Conservation (phyloP, 768 basidiomycete genomes). For the Tricholoma saponaceum region DNA sequence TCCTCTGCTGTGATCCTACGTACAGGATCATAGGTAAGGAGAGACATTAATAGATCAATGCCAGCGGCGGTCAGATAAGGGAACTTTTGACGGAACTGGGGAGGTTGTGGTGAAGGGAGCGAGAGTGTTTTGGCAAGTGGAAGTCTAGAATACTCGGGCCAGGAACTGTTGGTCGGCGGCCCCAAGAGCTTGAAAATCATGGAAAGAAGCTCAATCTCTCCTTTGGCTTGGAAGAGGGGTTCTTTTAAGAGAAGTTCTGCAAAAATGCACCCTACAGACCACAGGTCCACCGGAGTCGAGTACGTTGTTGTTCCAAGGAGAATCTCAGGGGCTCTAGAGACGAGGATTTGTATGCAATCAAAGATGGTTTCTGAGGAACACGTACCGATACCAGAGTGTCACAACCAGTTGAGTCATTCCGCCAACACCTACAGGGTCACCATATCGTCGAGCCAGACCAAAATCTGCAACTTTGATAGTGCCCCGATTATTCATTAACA, state of each 20-base stretch:
- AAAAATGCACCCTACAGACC: slow-evolving; percentile 99
- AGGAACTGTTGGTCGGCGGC: slow-evolving; percentile 79
- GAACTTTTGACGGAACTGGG: slow-evolving; percentile 82
- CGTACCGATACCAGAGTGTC: slow-evolving; percentile 96
- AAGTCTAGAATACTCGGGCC: slow-evolving; percentile 80
- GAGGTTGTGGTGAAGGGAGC: slow-evolving; percentile 69
- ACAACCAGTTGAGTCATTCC: slow-evolving; percentile 98
- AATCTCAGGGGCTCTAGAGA: slow-evolving; percentile 85
- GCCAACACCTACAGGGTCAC: slow-evolving; percentile 94
- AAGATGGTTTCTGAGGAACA: slow-evolving; percentile 5
- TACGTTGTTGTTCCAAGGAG: slow-evolving; percentile 90
- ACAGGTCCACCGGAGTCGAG: slow-evolving; percentile 94
- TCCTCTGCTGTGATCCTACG: slow-evolving; percentile 85
- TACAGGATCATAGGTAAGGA: slow-evolving; percentile 89
- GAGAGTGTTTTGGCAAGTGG: slow-evolving; percentile 80
- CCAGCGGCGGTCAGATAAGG: slow-evolving; percentile 80
- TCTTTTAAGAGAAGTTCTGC: slow-evolving; percentile 93
- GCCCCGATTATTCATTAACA: slow-evolving; percentile 98
- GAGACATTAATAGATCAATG: slow-evolving; percentile 73
- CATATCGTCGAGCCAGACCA: slow-evolving; percentile 91
- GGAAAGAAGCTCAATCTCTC: slow-evolving; percentile 86
- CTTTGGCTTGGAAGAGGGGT: slow-evolving; percentile 96
- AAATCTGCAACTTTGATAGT: slow-evolving; percentile 99
- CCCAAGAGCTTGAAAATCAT: slow-evolving; percentile 97
- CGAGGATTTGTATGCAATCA: slow-evolving; percentile 9